Conservation (phyloP, 2,329 filamentous ascomycete genomes). For the Lecanicillium sp. region DNA sequence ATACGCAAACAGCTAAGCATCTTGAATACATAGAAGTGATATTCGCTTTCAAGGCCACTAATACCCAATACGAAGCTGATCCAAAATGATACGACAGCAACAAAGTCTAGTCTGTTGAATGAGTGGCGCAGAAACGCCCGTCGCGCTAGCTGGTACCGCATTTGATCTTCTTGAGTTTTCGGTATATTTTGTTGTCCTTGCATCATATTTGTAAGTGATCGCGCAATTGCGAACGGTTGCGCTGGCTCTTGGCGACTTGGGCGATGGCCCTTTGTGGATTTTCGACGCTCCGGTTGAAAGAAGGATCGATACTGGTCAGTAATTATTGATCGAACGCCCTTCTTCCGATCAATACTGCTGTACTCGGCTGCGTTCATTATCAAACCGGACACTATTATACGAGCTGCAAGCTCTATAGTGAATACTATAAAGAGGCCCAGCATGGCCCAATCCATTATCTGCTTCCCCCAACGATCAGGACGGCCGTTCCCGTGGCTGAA, state of each 20-base stretch:
- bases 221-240: conserved; percentile 58
- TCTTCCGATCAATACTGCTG: conserved; percentile 75
- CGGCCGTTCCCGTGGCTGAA: conserved; percentile 53
- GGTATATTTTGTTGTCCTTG: conserved; percentile 47
- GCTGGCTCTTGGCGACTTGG: conserved; percentile 32
- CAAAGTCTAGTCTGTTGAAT: conserved; percentile 91
- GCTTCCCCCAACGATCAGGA: conserved; percentile 56
- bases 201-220: conserved; percentile 74
- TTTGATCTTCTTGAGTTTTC: conserved; percentile 65
- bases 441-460: conserved; percentile 69
- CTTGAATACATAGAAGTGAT: conserved; percentile 81
- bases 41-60: conserved; percentile 55
- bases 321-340: conserved; percentile 66
- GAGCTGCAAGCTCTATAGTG: conserved; percentile 73
- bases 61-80: conserved; percentile 71
- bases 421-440: conserved; percentile 82
- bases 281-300: conserved; percentile 73
- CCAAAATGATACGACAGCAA: conserved; percentile 94
- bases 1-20: conserved; percentile 97
- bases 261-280: conserved; percentile 45
- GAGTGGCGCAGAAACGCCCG: conserved; percentile 89
- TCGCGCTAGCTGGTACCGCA: conserved; percentile 77
- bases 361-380: conserved; percentile 86
- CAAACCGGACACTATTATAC: conserved; percentile 88
- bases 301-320: conserved; percentile 67